phyloP scores from a whole-genome alignment of 306 rosid species.

The Herpetospermum pedunculosum region DNA sequence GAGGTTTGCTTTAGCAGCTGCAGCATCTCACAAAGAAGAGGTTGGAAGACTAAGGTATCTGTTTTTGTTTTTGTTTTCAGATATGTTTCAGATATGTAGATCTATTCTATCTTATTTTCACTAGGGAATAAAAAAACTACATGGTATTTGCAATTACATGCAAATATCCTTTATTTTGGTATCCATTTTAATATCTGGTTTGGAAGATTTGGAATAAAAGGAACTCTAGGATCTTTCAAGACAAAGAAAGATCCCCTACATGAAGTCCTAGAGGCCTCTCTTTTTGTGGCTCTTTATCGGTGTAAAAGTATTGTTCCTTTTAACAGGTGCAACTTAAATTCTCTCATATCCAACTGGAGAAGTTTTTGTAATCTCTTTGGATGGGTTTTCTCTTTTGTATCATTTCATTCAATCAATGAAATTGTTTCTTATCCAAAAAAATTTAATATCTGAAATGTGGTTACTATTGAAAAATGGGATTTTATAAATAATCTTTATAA shows the following conservation, averaged over 20 bases:
- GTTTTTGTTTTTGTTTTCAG: neutral
- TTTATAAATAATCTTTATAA: neutral
- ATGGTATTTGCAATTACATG: neutral
- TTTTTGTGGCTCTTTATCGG: neutral
- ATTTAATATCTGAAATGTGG: neutral
- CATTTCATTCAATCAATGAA: neutral
- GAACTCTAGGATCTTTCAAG: neutral
- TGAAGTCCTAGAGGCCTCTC: neutral
- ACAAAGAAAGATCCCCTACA: neutral
- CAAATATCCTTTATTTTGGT: neutral
- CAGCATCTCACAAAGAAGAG: slow-evolving; percentile 87
- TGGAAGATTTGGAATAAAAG: neutral
- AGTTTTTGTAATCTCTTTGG: neutral
- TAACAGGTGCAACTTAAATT: neutral
- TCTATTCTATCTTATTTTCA: neutral
- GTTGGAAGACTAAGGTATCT: slow-evolving; percentile 77
- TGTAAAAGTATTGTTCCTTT: neutral
- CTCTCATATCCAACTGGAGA: neutral
- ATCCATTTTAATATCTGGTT: neutral
- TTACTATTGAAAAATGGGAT: neutral
- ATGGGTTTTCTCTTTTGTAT: neutral
- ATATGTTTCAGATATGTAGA: neutral
- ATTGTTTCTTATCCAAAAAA: neutral
- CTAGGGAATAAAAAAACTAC: neutral
- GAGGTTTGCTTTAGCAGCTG: slow-evolving; percentile 97